These are phyloP conservation scores for Pulveroboletus sp. DNA, from an alignment of 768 basidiomycete genomes.

Conservation along the genomic window DNA sequence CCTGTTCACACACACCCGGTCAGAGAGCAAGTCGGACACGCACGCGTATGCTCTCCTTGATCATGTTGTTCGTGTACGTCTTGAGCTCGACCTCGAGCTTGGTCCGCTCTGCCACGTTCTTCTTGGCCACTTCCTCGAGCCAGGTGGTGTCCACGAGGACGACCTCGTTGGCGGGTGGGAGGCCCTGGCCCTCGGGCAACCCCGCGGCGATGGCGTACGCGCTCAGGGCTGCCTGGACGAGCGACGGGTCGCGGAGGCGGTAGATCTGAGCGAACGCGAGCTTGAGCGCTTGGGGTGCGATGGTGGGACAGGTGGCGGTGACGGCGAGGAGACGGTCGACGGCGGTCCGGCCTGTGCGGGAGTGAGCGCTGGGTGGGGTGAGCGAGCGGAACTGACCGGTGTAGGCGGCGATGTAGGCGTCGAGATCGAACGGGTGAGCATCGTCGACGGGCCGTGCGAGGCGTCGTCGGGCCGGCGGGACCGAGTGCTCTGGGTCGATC, in stretches of 20 bases:
- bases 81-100: slow-evolving; percentile 92
- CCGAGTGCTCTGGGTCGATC: slow-evolving; percentile 22
- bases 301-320: slow-evolving; percentile 55
- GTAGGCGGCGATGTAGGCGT: slow-evolving; percentile 73
- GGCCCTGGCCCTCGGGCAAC: slow-evolving; percentile 29
- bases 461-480: slow-evolving; percentile 16
- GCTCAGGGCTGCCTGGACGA: slow-evolving; percentile 48
- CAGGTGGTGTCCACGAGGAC: slow-evolving; percentile 61
- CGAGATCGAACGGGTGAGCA: slow-evolving; percentile 84
- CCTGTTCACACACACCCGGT: background rate
- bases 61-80: slow-evolving; percentile 94
- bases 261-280: slow-evolving; percentile 62
- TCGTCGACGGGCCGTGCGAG: slow-evolving; percentile 58
- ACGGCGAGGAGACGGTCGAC: slow-evolving; percentile 72
- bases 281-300: slow-evolving; percentile 70
- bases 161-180: slow-evolving; percentile 47
- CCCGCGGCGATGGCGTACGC: slow-evolving; percentile 50
- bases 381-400: slow-evolving; percentile 47
- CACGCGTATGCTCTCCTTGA: slow-evolving; percentile 99
- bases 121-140: slow-evolving; percentile 63
- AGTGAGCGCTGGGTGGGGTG: background rate
- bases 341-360: slow-evolving; percentile 60
- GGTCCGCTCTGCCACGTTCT: slow-evolving; percentile 69
- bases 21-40: slow-evolving; percentile 21
- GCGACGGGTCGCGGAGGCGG: slow-evolving; percentile 62